Evolutionary conservation across 139 green algal species (phyloP).

Genomic region (Monoraphidium neglectum): DNA sequence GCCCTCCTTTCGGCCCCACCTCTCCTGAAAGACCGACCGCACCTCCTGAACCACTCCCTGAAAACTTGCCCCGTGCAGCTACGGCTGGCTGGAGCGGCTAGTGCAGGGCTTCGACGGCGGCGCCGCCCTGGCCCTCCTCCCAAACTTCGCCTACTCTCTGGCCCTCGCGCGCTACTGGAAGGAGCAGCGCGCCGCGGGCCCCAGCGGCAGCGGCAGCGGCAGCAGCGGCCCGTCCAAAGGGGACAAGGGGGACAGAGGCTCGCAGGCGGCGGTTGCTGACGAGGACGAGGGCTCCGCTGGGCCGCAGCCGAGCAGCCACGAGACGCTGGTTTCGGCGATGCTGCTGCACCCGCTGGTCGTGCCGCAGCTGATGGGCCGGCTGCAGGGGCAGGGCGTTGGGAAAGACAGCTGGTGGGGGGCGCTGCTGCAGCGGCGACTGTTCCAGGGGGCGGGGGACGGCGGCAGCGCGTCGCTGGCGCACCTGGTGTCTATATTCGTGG

Average conservation of each 20-base stretch:
- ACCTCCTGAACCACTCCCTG: too few relatives aligned
- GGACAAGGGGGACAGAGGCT: neutral
- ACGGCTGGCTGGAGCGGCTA: constrained; percentile 62
- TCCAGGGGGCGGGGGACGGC: constrained; percentile 43
- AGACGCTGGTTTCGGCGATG: constrained; percentile 65
- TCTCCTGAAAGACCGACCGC: too few relatives aligned
- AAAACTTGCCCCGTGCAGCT: constrained; percentile 20
- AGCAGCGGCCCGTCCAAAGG: neutral
- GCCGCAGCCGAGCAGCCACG: constrained; percentile 1
- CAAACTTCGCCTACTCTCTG: constrained; percentile 80
- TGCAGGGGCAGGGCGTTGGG: constrained; percentile 69
- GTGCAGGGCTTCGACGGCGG: constrained; percentile 54
- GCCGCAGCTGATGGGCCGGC: constrained; percentile 50
- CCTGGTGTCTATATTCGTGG: constrained; percentile 81
- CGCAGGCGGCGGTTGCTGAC: constrained; percentile 5
- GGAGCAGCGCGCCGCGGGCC: constrained; percentile 24
- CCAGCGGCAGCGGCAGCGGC: neutral
- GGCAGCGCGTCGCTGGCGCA: constrained; percentile 75
- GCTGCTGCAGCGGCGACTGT: constrained; percentile 59
- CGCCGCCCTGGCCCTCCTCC: constrained; percentile 65
- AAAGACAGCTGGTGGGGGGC: constrained; percentile 52
- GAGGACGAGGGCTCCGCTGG: neutral
- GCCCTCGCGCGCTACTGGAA: constrained; percentile 62
- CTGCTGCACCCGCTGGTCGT: constrained; percentile 82
- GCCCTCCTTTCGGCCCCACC: too few relatives aligned